phyloP scores from a whole-genome alignment of 2,329 filamentous ascomycete species.

The Calonectria crousiana region DNA sequence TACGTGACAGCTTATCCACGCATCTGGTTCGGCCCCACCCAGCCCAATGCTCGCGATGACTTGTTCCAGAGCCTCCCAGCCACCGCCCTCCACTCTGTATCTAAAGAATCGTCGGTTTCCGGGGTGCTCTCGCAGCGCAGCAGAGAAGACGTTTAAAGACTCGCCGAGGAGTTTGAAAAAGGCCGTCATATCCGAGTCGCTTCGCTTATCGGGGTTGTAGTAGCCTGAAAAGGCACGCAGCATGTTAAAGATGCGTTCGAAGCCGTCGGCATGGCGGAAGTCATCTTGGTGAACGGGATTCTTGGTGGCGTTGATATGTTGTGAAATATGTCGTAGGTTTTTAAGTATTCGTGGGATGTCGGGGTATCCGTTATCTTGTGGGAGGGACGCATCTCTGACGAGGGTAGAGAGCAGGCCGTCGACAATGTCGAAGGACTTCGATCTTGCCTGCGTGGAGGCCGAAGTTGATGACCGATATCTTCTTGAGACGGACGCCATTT shows the following conservation, averaged over 20 bases:
- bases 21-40: constrained; percentile 74
- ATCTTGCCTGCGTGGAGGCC: constrained; percentile 67
- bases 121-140: constrained; percentile 80
- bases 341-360: constrained; percentile 63
- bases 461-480: constrained; percentile 75
- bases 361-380: constrained; percentile 58
- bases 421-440: constrained; percentile 72
- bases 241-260: constrained; percentile 78
- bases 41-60: constrained; percentile 76
- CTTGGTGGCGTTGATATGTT: constrained; percentile 65
- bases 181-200: constrained; percentile 70
- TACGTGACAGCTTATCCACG: constrained; percentile 76
- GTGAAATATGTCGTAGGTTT: constrained; percentile 74
- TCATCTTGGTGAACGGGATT: constrained; percentile 76
- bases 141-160: constrained; percentile 80
- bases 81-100: constrained; percentile 78
- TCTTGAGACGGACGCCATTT: constrained; percentile 66
- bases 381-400: constrained; percentile 48
- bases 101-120: constrained; percentile 92
- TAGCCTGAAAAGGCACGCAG: constrained; percentile 79
- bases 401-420: constrained; percentile 65
- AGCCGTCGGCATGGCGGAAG: constrained; percentile 85
- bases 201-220: constrained; percentile 76
- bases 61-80: constrained; percentile 83
- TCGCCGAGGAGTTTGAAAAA: constrained; percentile 78